Conservation (phyloP, 208 protist genomes). For the Trypanosoma boissoni region DNA sequence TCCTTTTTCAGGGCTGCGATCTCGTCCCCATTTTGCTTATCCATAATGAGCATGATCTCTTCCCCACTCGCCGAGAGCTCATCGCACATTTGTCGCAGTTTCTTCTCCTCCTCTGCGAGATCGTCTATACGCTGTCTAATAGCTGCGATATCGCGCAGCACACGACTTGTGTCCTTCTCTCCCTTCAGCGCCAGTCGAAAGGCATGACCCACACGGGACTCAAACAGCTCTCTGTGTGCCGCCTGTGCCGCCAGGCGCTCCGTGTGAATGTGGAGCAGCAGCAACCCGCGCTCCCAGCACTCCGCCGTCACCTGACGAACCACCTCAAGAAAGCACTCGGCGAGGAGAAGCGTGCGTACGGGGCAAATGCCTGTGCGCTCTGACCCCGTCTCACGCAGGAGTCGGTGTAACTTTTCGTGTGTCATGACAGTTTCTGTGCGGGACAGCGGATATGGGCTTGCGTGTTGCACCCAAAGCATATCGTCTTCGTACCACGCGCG, state of each 20-base stretch:
- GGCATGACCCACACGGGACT: conserved; percentile 83
- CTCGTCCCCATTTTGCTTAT: conserved; percentile 75
- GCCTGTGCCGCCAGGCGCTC: conserved; percentile 75
- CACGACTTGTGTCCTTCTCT: conserved; percentile 70
- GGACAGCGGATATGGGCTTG: conserved; percentile 53
- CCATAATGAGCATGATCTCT: conserved; percentile 75
- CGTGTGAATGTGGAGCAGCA: conserved; percentile 76
- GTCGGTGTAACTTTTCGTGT: conserved; percentile 41
- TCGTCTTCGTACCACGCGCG: conserved; percentile 55
- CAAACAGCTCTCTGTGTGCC: conserved; percentile 77
- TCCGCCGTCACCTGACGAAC: conserved; percentile 81
- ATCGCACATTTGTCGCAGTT: conserved; percentile 52
- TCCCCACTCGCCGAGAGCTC: conserved; percentile 66
- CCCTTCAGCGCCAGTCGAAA: conserved; percentile 85
- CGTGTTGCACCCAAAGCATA: conserved; percentile 84
- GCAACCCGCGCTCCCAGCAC: conserved; percentile 82
- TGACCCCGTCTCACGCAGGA: conserved; percentile 31
- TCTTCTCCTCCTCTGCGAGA: conserved; percentile 62
- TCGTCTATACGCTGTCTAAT: conserved; percentile 40
- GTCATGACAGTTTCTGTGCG: conserved; percentile 76
- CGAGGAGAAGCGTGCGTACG: conserved; percentile 69
- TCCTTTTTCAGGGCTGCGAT: conserved; percentile 77
- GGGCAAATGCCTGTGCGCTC: conserved; percentile 70
- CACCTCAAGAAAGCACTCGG: conserved; percentile 86
- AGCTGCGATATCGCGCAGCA: conserved; percentile 56